phyloP scores from a whole-genome alignment of 306 rosid species.

The Casuarina equisetifolia region DNA sequence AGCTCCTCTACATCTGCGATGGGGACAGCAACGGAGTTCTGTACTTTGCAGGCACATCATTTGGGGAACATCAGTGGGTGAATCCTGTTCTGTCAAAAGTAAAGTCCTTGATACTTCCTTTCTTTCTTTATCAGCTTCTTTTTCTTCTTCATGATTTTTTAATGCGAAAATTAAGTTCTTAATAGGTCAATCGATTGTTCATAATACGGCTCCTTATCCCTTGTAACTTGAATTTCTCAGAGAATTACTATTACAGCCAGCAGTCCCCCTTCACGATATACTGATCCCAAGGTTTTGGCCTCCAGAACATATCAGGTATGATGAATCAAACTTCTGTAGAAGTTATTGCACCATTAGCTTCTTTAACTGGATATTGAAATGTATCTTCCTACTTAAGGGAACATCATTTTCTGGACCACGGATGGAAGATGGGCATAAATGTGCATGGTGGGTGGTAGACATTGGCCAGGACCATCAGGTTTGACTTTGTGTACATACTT shows the following conservation, averaged over 20 bases:
- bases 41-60: slow-evolving; percentile 87
- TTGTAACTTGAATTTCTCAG: slow-evolving; percentile 39
- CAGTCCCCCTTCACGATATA: slow-evolving; percentile 84
- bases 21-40: slow-evolving; percentile 90
- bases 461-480: slow-evolving; percentile 89
- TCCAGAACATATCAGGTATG: slow-evolving; percentile 86
- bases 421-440: slow-evolving; percentile 62
- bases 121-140: not conserved
- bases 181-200: slow-evolving; percentile 3
- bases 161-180: not conserved
- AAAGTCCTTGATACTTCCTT: slow-evolving; percentile 14
- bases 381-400: slow-evolving; percentile 57
- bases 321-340: not conserved
- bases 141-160: not conserved
- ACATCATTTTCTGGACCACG: slow-evolving; percentile 93
- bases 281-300: slow-evolving; percentile 92
- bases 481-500: not conserved
- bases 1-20: slow-evolving; percentile 81
- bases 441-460: slow-evolving; percentile 95
- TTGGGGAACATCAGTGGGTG: slow-evolving; percentile 89
- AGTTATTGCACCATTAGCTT: slow-evolving; percentile 5
- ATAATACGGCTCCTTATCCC: slow-evolving; percentile 18
- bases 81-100: slow-evolving; percentile 95
- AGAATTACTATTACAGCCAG: slow-evolving; percentile 69
- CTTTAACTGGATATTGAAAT: slow-evolving; percentile 22